Evolutionary conservation across 2,329 filamentous ascomycete species (phyloP), one percentile per base, ranked within the genome.

Genomic region (Venturia nashicola): DNA sequence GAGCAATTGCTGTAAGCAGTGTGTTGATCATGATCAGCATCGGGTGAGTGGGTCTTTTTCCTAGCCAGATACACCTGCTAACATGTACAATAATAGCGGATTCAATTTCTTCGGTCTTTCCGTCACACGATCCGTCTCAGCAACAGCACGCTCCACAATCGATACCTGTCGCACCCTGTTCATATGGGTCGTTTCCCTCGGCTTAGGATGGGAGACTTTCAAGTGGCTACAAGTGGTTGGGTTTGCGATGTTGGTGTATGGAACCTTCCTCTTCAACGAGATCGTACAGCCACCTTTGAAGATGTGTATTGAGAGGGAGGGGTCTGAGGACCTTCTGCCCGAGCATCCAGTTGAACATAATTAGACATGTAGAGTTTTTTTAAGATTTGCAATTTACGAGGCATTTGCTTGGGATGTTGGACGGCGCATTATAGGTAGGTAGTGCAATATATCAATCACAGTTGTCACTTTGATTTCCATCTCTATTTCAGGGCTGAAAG

Each of bases 51-150:
- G 48, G 48, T 46, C 12, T 64, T 43, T 16, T 18, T 8, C 8
- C 39, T 4, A 51, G n/a, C 16, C 34, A 27, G n/a, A 20, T 61
- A 23, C 14, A 27, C 3, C 55, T 39, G 59, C 42, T 48, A 20
- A 64, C 23, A 34, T 20, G 2, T 23, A 16, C 34, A 27, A 40
- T n/a, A 12, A 40, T 67, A 95, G 91, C 67, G 92, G 93, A 63
- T 99, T 97, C 83, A 99, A 99, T 78, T 99, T 96, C 80, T 99
- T 99, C 75, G 94, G 94, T 8, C 83, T 99, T 11, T 94, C 90
- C 0, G 93, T 99, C 9, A 99, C 94, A 0, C 86, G 90, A 66
- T 86, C 78, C 67, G 91, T 99, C 68, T 95, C 89, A 67, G 94
- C 94, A 12, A 99, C 94, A 0, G 91, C 93, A 1, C 86, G 94